Percentiles rank a stretch among this genome's conserved stretches.
Evolutionary conservation across 2,329 filamentous ascomycete species (phyloP).

Genomic region (Didymella pomorum): DNA sequence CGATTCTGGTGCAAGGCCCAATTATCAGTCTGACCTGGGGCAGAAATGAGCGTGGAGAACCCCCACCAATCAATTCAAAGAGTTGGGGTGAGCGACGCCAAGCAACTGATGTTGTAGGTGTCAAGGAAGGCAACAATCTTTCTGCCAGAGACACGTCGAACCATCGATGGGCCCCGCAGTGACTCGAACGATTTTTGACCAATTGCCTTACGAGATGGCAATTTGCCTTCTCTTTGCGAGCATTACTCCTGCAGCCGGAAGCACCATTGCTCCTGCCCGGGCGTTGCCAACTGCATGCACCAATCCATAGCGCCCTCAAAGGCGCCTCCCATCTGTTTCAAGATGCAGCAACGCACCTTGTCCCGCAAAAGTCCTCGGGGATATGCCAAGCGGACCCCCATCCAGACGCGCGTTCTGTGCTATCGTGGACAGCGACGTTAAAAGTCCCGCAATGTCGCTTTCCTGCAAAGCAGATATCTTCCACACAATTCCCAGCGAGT

Average conservation of each 20-base stretch:
- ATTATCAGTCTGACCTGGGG: background rate
- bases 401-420: constrained; percentile 8
- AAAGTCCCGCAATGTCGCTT: constrained; percentile 11
- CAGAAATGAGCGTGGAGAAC: background rate
- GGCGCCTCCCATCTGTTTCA: constrained; percentile 4
- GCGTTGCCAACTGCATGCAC: background rate
- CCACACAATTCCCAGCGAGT: background rate
- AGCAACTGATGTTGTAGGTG: background rate
- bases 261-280: background rate
- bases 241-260: constrained; percentile 3
- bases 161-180: background rate
- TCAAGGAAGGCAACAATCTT: background rate
- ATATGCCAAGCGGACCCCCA: background rate
- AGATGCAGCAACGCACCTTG: background rate
- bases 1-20: background rate
- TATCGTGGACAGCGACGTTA: constrained; percentile 5
- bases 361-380: constrained; percentile 9
- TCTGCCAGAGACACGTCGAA: background rate
- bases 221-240: constrained; percentile 1
- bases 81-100: background rate
- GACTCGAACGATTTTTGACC: background rate
- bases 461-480: constrained; percentile 1
- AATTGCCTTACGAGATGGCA: background rate
- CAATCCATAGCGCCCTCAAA: background rate
- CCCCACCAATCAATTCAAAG: background rate